Evolutionary conservation across 1,284 basidiomycete species (phyloP), one percentile per base, ranked within the genome.

Genomic region (Erythrobasidium hasegawianum): DNA sequence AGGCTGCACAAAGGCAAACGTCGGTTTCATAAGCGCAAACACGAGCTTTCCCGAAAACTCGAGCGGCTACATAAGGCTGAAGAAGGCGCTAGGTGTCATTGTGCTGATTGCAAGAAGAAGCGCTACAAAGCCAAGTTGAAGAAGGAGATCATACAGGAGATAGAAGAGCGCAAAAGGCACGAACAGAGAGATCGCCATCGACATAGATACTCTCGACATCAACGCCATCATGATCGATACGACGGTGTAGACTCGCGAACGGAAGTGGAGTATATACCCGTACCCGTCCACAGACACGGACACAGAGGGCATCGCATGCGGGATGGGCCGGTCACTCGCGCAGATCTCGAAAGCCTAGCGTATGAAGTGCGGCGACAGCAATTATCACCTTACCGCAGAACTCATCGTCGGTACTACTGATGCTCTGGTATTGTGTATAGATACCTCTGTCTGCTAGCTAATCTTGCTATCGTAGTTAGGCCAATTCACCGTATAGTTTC

Each of bases 61-160:
- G 33, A 33, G 33, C 33, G 33, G 43, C 43, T 47, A 18, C 43
- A 47, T n/a, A 5, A 47, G 22, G 43, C 8, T 24, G 43, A 47
- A 7, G 43, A 24, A n/a, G 22, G 22, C 8, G 43, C 22, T 14
- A 5, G 43, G 8, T 47, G 43, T 14, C 16, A 24, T n/a, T 47
- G 43, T 24, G 43, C 16, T 24, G 43, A 47, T 47, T 47, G 43
- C 16, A 47, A 47, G 43, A 47, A 47, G 22, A 47, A 47, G 43
- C 43, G 43, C n/a, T 47, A 47, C 43, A 47, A 47, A 14, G n/a
- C n/a, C 8, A 24, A 47, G 43, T 14, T 47, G n/a, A n/a, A 24
- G 22, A 47, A 18, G n/a, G n/a, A 18, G 16, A 47, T 47, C 43
- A 24, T 24, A 14, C 43, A 24, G 22, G 43, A 47, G 43, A 47